Conservation (phyloP, 1,284 basidiomycete genomes). For the Golubevia sp. region DNA sequence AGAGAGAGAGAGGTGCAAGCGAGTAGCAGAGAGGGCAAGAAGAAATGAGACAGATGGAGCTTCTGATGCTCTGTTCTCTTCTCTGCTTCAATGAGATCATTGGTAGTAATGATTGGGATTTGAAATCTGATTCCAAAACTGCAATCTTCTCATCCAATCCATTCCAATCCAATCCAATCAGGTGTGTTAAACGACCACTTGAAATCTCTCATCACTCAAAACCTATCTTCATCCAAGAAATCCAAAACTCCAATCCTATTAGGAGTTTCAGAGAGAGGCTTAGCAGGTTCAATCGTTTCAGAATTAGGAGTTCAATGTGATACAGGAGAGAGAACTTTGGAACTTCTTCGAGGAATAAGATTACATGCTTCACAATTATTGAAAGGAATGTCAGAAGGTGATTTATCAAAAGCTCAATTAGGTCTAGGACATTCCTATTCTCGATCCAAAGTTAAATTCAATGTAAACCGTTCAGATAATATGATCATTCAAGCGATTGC, state of each 20-base stretch:
- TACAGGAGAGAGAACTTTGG: conserved; percentile 55
- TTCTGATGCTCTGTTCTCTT: no score
- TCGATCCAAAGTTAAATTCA: conserved; percentile 70
- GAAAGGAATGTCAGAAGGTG: conserved; percentile 56
- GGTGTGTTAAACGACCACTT: conserved; percentile 57
- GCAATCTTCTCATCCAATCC: no score
- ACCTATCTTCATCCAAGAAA: conserved; percentile 45
- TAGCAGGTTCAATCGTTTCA: conserved; percentile 51
- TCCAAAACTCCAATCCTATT: conserved; percentile 53
- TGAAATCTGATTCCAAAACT: no score
- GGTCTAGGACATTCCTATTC: conserved; percentile 58
- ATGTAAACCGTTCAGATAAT: conserved; percentile 98
- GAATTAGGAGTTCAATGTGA: conserved; percentile 59
- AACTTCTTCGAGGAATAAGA: conserved; percentile 56
- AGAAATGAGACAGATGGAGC: no score
- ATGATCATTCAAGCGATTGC: conserved; percentile 99
- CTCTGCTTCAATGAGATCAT: no score
- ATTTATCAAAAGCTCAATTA: conserved; percentile 54
- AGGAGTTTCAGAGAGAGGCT: conserved; percentile 55
- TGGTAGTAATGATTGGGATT: no score
- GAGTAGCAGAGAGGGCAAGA: no score
- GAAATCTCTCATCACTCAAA: conserved; percentile 54
- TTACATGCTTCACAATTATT: conserved; percentile 58
- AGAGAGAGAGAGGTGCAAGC: no score
- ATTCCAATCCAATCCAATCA: conserved; percentile 1